A percentile compares a stretch with the other conserved stretches of the same genome.
Conservation (phyloP, 148 eudicot species). For the Rhododendron ferrugineum region DNA sequence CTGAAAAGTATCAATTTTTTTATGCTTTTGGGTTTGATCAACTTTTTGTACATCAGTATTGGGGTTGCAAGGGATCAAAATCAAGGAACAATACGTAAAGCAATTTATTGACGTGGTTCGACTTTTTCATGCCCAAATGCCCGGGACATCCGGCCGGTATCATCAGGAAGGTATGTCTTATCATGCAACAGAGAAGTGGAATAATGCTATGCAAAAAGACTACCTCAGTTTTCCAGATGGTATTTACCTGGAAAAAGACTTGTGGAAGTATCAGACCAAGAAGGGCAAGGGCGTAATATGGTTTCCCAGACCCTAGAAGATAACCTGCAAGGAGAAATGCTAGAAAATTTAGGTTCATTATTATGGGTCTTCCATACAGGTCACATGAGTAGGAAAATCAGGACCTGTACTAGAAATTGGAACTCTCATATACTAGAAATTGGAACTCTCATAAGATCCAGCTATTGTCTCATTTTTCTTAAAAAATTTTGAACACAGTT, state of each 20-base stretch:
- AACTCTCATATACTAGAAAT: neutral
- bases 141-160: neutral
- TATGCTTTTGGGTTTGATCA: neutral
- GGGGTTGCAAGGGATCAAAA: neutral
- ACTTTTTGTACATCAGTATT: neutral
- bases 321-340: constrained; percentile 51
- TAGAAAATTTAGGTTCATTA: neutral
- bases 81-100: neutral
- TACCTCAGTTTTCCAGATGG: neutral
- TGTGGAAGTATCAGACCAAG: constrained; percentile 76
- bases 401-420: neutral
- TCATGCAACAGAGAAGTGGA: neutral
- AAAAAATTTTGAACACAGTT: neutral
- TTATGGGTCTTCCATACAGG: neutral
- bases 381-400: neutral
- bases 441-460: neutral
- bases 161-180: neutral
- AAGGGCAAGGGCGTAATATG: constrained; percentile 72
- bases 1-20: neutral
- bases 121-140: no score
- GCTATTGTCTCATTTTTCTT: neutral
- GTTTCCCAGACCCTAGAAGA: constrained; percentile 85
- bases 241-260: constrained; percentile 81
- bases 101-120: neutral
- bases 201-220: neutral